Conservation (phyloP, 108 stramenopile species). For the Nitzschia inconspicua region DNA sequence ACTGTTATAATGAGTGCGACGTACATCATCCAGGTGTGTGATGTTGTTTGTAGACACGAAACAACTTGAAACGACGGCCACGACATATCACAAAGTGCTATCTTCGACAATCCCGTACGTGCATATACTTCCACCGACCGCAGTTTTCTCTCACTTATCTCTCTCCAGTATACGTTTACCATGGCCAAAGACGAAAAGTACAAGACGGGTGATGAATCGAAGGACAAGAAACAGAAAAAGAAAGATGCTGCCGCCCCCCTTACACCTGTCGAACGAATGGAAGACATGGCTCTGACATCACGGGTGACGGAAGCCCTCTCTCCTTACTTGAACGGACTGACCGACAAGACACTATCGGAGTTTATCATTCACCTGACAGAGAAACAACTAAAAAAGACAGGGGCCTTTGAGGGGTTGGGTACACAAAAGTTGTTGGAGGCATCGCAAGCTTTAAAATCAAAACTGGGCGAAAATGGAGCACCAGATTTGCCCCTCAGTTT, state of each 20-base stretch:
- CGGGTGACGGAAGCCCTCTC: constrained; percentile 86
- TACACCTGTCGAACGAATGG: constrained; percentile 88
- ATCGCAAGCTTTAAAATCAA: constrained; percentile 37
- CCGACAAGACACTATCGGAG: constrained; percentile 94
- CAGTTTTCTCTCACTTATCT: too few relatives aligned
- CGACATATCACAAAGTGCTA: too few relatives aligned
- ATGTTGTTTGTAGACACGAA: too few relatives aligned
- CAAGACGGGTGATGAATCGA: neutral
- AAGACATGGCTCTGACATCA: constrained; percentile 85
- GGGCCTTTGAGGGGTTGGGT: neutral
- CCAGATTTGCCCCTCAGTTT: constrained; percentile 60
- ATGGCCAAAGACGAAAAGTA: neutral
- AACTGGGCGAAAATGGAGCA: constrained; percentile 62
- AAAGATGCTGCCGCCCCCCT: constrained; percentile 37
- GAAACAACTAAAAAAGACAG: constrained; percentile 37
- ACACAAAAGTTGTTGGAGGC: constrained; percentile 13
- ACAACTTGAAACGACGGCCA: too few relatives aligned
- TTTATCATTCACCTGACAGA: constrained; percentile 93
- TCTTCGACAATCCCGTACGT: too few relatives aligned
- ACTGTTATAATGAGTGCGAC: too few relatives aligned
- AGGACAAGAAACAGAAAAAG: constrained; percentile 19
- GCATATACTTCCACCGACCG: too few relatives aligned
- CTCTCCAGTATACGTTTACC: too few relatives aligned
- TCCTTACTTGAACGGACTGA: constrained; percentile 76
- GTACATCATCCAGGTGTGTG: too few relatives aligned